These are phyloP conservation scores for Agrocybe chaxingu DNA, from an alignment of 768 basidiomycete species.

Conservation along the genomic window DNA sequence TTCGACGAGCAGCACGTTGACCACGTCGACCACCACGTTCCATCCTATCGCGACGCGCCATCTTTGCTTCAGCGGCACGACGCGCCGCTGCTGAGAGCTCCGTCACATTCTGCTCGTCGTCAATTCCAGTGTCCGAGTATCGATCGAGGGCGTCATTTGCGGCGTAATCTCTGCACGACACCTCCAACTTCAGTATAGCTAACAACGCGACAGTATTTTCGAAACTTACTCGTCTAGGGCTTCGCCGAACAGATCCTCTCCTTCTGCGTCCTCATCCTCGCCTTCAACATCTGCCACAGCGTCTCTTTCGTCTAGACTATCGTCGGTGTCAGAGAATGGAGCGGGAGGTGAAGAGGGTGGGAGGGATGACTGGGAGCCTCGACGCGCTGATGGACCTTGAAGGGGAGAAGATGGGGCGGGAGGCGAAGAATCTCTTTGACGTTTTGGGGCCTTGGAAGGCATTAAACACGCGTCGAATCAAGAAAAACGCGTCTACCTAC, in stretches of 20 bases:
- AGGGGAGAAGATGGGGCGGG: slow-evolving; percentile 48
- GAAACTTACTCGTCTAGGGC: slow-evolving; percentile 57
- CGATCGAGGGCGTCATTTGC: slow-evolving; percentile 77
- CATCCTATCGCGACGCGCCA: slow-evolving; percentile 83
- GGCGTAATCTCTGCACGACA: slow-evolving; percentile 70
- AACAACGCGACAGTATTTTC: too few species aligned
- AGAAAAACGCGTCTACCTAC: slow-evolving; percentile 24
- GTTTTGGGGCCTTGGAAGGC: slow-evolving; percentile 55
- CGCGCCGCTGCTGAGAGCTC: slow-evolving; percentile 68
- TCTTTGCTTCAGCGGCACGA: slow-evolving; percentile 79
- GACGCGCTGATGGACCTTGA: slow-evolving; percentile 42
- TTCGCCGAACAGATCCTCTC: slow-evolving; percentile 93
- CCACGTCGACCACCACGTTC: slow-evolving; percentile 67
- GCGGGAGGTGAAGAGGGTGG: slow-evolving; percentile 84
- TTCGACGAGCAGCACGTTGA: slow-evolving; percentile 71
- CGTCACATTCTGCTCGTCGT: slow-evolving; percentile 74
- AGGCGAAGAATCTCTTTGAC: slow-evolving; percentile 55
- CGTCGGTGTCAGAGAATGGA: slow-evolving; percentile 86
- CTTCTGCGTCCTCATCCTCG: slow-evolving; percentile 78
- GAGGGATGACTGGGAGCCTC: slow-evolving; percentile 68
- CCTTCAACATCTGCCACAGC: slow-evolving; percentile 61
- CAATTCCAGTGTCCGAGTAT: slow-evolving; percentile 84
- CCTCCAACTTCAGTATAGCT: background rate
- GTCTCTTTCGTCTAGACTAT: slow-evolving; percentile 70
- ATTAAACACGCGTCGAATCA: slow-evolving; percentile 11